Evolutionary conservation across 2,329 filamentous ascomycete species (phyloP).

Genomic region (Penicillium corylophilum): DNA sequence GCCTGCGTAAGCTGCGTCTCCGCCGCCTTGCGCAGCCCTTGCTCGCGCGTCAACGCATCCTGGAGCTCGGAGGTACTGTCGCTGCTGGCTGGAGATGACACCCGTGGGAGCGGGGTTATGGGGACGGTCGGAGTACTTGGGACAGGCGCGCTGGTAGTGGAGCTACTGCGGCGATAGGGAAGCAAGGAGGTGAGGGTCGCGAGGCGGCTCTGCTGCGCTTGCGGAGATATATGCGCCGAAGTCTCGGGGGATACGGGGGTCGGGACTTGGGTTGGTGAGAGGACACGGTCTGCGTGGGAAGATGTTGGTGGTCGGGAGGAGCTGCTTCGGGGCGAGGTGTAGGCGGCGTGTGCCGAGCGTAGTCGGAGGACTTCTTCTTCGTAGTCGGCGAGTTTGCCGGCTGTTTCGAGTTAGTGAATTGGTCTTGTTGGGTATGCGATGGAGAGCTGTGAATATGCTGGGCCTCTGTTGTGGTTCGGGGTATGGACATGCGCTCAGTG

Average conservation of each 20-base stretch:
- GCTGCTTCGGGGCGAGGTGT: constrained; percentile 24
- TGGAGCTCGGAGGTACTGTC: constrained; percentile 48
- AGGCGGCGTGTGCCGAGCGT: constrained; percentile 30
- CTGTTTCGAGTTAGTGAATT: constrained; percentile 32
- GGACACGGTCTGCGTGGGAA: constrained; percentile 33
- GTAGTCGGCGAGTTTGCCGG: constrained; percentile 60
- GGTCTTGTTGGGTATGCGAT: background rate
- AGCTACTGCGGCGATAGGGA: constrained; percentile 39
- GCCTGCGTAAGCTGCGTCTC: constrained; percentile 56
- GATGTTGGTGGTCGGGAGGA: constrained; percentile 32
- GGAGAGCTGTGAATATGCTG: background rate
- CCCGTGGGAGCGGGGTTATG: constrained; percentile 8
- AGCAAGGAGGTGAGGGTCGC: constrained; percentile 40
- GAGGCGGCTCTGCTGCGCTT: constrained; percentile 35
- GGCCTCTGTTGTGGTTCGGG: background rate
- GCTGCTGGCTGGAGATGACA: constrained; percentile 23
- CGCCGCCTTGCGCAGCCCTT: constrained; percentile 55
- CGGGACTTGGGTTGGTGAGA: constrained; percentile 35
- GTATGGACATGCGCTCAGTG: background rate
- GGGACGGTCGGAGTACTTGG: constrained; percentile 14
- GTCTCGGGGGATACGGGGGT: constrained; percentile 24
- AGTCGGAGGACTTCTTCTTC: constrained; percentile 61
- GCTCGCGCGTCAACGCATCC: constrained; percentile 55
- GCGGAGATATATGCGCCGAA: constrained; percentile 25
- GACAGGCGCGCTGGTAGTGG: constrained; percentile 26